Evolutionary conservation across 1,139 yeast species (phyloP).

Genomic region (Taphrina deformans): DNA sequence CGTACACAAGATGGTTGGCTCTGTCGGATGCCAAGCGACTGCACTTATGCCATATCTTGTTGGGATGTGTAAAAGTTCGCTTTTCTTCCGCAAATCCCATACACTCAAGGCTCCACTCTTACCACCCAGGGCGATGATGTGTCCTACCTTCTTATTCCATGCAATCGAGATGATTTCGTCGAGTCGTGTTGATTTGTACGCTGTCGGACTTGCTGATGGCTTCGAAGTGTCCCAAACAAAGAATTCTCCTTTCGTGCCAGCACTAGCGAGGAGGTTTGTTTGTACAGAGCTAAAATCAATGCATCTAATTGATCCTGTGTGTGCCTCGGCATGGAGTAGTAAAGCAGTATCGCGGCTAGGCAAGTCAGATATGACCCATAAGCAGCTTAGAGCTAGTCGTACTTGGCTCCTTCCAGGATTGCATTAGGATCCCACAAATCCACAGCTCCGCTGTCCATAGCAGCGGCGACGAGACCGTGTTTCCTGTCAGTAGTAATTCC

Average conservation of each 20-base stretch:
- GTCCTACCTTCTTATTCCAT: conserved; percentile 84
- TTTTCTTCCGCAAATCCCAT: conserved; percentile 87
- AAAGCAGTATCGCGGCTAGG: background rate
- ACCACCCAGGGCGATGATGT: conserved; percentile 89
- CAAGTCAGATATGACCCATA: background rate
- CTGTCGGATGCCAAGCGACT: conserved; percentile 77
- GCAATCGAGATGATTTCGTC: conserved; percentile 80
- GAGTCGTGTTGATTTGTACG: conserved; percentile 64
- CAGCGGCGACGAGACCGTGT: conserved; percentile 76
- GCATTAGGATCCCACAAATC: conserved; percentile 70
- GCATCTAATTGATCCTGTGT: conserved; percentile 68
- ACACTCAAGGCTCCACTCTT: conserved; percentile 80
- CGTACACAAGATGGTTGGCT: conserved; percentile 75
- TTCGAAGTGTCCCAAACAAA: conserved; percentile 76
- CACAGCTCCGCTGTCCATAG: conserved; percentile 76
- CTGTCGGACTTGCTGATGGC: conserved; percentile 60
- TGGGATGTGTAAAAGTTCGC: conserved; percentile 84
- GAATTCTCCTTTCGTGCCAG: conserved; percentile 78
- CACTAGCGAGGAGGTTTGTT: conserved; percentile 73
- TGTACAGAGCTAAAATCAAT: conserved; percentile 78
- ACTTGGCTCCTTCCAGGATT: conserved; percentile 34
- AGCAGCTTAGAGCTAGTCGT: conserved; percentile 48
- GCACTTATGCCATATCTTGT: conserved; percentile 43
- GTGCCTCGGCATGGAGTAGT: conserved; percentile 47
- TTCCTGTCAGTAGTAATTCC: conserved; percentile 57